Evolutionary conservation across 495 filamentous ascomycete genomes (phyloP), one percentile per base, ranked within the genome.

Genomic region (Talaromyces adpressus): DNA sequence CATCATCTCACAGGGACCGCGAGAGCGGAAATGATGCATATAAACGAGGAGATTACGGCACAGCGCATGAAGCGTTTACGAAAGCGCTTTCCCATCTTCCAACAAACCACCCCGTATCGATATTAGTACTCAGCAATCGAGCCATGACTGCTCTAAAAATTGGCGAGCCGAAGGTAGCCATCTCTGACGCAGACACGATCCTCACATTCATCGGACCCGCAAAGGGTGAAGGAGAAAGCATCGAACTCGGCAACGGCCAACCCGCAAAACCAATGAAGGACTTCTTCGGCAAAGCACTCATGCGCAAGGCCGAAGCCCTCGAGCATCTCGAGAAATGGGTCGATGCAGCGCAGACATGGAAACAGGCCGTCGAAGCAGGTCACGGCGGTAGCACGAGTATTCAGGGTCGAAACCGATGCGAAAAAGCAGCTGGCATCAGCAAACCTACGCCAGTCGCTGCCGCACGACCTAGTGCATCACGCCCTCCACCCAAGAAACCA

Each of bases 261-360:
- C 81, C 87, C 18, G 80, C 82, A 29, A 95, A 96, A 64, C 87
- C 91, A 51, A 97, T 98, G 93, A 87, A 83, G 53, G 91, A 93
- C 45, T 91, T 96, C 70, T 98, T 87, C 73, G 91, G 90, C 57
- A 98, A 97, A 74, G 93, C 92, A 0, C 79, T 97, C 49, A 92
- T 88, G 73, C 88, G 95, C 62, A 97, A 97, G 79, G 94, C 95
- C 14, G 95, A 98, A 73, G 93, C 90, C 2, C 81, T 98, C 30
- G 94, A 98, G 75, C 90, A 97, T 68, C 87, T 98, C 70, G 94
- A 98, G 77, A 89, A 89, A 70, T 98, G 94, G 93, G 70, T 74
- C 2, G 93, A 97, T 30, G 95, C 94, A 3, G 86, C 83, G 0
- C 78, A 82, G 20, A 83, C 87, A 0, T 98, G 94, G 94, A 86